Base-by-base conservation (phyloP, 352 stramenopile species). In the Globisporangium heterothallicum region DNA sequence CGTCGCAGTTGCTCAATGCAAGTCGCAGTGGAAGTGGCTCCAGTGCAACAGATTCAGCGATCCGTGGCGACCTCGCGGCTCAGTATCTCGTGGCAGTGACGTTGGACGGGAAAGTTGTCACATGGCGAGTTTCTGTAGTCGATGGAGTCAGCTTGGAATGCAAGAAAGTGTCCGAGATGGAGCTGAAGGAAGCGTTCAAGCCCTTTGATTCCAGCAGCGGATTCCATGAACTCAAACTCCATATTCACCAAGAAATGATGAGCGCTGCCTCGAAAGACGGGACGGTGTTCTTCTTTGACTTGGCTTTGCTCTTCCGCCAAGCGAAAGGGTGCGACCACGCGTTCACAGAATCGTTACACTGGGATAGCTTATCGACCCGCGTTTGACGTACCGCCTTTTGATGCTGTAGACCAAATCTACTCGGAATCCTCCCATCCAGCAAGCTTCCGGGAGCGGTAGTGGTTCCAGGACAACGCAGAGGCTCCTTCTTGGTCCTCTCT, bases 231-330 rank as follows among this genome's bases (percentile, higher is more conserved):
- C 56, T 92, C 21, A 80, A 67, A n/a, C 73, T 84, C 8, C 77
- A 90, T 35, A 48, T 55, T 8, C 65, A 82, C 26, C 78, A 92
- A 40, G 70, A 81, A 6, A 54, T 77, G 1, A 66, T 86, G 41
- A 84, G 63, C 13, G 76, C 67, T 10, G 56, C 72, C 7, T 73
- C 66, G 18, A 82, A 74, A 27, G 81, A 90, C 32, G 81, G 81
- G n/a, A 77, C 68, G 0, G 63, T 83, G 8, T 89, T 78, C 56
- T 80, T 90, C 38, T 83, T 88, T 35, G 76, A 92, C 24, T 58
- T 86, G 22, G 60, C 69, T 0, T 69, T 68, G 12, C 41, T 90
- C 22, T 53, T 78, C 4, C 61, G 68, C 8, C 70, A 82, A 29
- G 82, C 71, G 42, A 84, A 80, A 45, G 58, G 68, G 68, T 86